Evolutionary conservation across 2,329 filamentous ascomycete genomes (phyloP).

Genomic region (Leptographium flavum): DNA sequence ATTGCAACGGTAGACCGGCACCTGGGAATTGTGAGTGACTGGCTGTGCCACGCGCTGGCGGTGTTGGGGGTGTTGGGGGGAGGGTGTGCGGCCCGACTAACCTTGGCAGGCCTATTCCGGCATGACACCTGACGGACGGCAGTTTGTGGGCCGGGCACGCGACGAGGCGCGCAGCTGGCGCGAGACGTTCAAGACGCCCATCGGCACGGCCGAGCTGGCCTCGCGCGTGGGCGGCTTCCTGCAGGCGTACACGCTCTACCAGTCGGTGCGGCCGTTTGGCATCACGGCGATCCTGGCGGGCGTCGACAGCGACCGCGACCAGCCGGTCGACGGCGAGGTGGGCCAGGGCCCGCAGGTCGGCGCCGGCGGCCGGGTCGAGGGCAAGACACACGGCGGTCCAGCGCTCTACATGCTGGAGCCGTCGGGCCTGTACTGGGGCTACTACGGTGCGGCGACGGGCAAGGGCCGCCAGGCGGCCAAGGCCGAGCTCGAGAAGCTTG

Average conservation of each 20-base stretch:
- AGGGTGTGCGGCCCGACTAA: not conserved
- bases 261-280: conserved; percentile 89
- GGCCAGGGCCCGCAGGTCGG: conserved; percentile 66
- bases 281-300: conserved; percentile 90
- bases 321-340: conserved; percentile 80
- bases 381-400: conserved; percentile 72
- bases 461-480: conserved; percentile 96
- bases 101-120: conserved; percentile 92
- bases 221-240: conserved; percentile 91
- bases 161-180: conserved; percentile 90
- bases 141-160: conserved; percentile 87
- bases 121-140: conserved; percentile 84
- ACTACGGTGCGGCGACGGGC: conserved; percentile 93
- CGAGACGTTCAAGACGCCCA: conserved; percentile 85
- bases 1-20: conserved; percentile 92
- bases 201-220: conserved; percentile 75
- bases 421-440: conserved; percentile 94
- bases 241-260: conserved; percentile 95
- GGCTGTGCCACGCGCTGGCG: not conserved
- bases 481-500: conserved; percentile 95
- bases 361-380: conserved; percentile 65
- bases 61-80: too few relatives aligned
- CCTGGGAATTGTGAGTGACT: conserved; percentile 65
- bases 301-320: conserved; percentile 78
- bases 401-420: conserved; percentile 99